Base-by-base conservation (phyloP, 805 yeast genomes). In the Deakozyma indianensis region DNA sequence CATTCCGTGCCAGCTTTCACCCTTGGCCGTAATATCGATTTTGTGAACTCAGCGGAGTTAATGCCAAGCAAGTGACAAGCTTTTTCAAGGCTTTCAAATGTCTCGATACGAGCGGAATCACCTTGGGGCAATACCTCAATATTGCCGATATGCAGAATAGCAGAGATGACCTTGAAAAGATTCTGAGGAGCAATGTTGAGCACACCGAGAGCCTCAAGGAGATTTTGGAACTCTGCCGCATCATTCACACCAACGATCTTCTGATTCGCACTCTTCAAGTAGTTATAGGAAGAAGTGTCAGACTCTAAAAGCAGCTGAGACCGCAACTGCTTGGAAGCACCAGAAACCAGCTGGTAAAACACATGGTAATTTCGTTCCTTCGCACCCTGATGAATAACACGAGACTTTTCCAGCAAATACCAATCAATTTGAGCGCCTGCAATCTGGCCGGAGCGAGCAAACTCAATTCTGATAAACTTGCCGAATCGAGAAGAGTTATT, bases 401-500 rank as follows among this genome's bases (percentile, higher is more conserved):
- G 77, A 3, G 96, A 85, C 62, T 92, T 92, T 59, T 92, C 99
- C 35, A 92, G 66, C 22, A 92, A 66, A 56, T 92, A 92, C 85
- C 95, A 92, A 55, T 90, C 96, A 43, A 92, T 86, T 52, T 83
- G 80, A 9, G 97, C 97, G 11, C 96, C 96, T 20, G 75, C 69
- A 41, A 92, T 80, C 48, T 72, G 72, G 2, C 85, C 85, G 9
- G 70, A 60, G 2, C 65, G 55, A 46, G 74, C 71, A 53, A 90
- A 84, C 58, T 79, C 86, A 48, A 92, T 83, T 56, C 87, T 82
- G 51, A 92, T 84, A 57, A 92, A 92, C 64, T 92, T 92, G 32
- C 99, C 99, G 61, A 92, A 92, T 57, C 99, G 75, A 3, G 97
- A 90, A 2, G 96, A 87, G 62, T 92, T 92, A 61, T 88, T 79